These are phyloP conservation scores for Pelargonium fulgidum DNA, from an alignment of 441 rosid genomes.

Conservation along the genomic window DNA sequence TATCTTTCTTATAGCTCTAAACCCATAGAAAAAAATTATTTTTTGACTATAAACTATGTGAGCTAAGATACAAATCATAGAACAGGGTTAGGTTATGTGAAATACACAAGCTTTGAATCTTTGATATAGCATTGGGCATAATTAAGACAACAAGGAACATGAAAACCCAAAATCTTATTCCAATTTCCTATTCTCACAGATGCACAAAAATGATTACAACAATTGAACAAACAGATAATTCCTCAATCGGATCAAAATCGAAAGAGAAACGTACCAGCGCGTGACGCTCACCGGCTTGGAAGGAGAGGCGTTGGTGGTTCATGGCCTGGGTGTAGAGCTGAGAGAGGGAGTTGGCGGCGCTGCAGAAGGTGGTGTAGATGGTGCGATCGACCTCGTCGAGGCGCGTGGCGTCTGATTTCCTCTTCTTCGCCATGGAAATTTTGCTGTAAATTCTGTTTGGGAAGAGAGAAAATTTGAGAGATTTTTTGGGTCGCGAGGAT, in stretches of 20 bases:
- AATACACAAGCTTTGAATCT: background rate
- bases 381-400: conserved; percentile 65
- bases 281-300: conserved; percentile 67
- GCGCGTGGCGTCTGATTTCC: conserved; percentile 48
- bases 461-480: background rate
- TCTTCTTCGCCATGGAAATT: conserved; percentile 47
- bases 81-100: background rate
- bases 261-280: conserved; percentile 32
- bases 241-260: conserved; percentile 10
- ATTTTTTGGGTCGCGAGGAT: background rate
- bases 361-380: conserved; percentile 54
- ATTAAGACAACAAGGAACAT: background rate
- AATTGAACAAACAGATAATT: background rate
- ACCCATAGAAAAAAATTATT: background rate
- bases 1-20: background rate
- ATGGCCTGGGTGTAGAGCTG: conserved; percentile 65
- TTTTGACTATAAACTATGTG: background rate
- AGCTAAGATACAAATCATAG: background rate
- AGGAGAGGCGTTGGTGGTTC: conserved; percentile 62
- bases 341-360: conserved; percentile 66
- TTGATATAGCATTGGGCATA: background rate
- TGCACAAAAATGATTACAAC: background rate
- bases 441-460: conserved; percentile 6
- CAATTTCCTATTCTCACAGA: background rate
- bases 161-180: background rate